Base-by-base conservation (phyloP, 805 yeast genomes). In the Cyberlindnera mycetangii region DNA sequence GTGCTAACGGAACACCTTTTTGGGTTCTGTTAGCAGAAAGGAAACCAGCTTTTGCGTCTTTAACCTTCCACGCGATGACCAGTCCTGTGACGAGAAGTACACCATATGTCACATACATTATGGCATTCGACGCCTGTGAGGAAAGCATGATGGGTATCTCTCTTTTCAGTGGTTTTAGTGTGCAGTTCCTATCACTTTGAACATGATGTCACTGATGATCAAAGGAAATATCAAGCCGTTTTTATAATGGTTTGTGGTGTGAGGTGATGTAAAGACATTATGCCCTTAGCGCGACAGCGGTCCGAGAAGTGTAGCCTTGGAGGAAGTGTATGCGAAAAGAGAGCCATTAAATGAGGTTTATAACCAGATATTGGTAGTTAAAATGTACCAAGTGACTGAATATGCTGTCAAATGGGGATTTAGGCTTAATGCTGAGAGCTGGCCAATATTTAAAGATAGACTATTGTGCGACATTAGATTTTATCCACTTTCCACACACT, bases 21-120 rank as follows among this genome's bases (percentile, higher is more conserved):
- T 86, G 90, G 1, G 96, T 80, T 11, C 93, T 83, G 66, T 89
- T 87, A 3, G 90, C 82, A 2, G 89, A 74, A 43, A 89, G 66
- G 58, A 86, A 90, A 6, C 80, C 74, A 4, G 48, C 42, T 32
- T 73, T 70, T 35, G 70, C 68, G 33, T 74, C 70, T 40, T 75
- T 70, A 30, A 73, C 72, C 50, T 64, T 74, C 69, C 74, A 84
- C 0, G 96, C 95, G 14, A 81, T 70, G 4, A 59, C 69, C 1
- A 78, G 60, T 5, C 89, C 89, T 17, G 75, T 58, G 18, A 74
- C 60, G 45, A 84, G 67, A 56, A 81, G 65, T 5, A 69, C 67
- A 35, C 79, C 78, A 52, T 81, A 82, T 2, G 85, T 74, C 19
- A 75, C 62, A 64, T 81, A 84, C 19, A 82, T 70, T 51, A 84